Percentiles rank a stretch among this genome's conserved stretches.
Evolutionary conservation across 2,329 filamentous ascomycete genomes (phyloP).

Genomic region (Chaetomium sp.): DNA sequence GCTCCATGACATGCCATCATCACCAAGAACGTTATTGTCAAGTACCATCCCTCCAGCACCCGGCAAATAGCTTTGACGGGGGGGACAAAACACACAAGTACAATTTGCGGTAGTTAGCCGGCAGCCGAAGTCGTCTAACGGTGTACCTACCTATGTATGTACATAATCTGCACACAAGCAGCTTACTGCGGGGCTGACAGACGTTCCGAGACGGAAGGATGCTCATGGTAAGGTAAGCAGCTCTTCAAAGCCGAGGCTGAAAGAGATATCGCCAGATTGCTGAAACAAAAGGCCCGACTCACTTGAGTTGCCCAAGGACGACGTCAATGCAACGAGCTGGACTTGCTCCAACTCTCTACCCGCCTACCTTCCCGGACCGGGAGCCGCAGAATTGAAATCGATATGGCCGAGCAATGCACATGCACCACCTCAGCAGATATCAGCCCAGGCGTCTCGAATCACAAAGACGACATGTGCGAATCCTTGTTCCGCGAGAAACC

Average conservation of each 20-base stretch:
- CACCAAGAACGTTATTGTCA: neutral
- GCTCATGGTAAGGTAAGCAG: neutral
- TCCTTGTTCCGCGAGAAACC: neutral
- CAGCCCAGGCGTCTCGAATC: neutral
- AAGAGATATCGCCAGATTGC: neutral
- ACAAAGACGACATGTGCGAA: neutral
- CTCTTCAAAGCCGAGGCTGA: neutral
- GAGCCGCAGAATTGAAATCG: neutral
- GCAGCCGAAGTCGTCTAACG: neutral
- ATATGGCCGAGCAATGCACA: neutral
- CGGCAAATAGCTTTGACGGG: neutral
- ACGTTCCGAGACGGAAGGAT: neutral
- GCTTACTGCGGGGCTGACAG: constrained; percentile 4
- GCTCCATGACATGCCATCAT: neutral
- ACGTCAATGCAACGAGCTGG: neutral
- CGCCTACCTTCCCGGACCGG: neutral
- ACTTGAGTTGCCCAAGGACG: neutral
- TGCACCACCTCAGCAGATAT: neutral
- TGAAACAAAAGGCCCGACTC: neutral
- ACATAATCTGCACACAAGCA: neutral
- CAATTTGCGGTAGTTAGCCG: neutral
- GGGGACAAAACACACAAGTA: neutral
- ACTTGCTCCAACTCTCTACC: neutral
- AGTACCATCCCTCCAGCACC: neutral
- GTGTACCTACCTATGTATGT: no score